Evolutionary conservation across 2,329 filamentous ascomycete genomes (phyloP).

Genomic region (Calycina herbarum): DNA sequence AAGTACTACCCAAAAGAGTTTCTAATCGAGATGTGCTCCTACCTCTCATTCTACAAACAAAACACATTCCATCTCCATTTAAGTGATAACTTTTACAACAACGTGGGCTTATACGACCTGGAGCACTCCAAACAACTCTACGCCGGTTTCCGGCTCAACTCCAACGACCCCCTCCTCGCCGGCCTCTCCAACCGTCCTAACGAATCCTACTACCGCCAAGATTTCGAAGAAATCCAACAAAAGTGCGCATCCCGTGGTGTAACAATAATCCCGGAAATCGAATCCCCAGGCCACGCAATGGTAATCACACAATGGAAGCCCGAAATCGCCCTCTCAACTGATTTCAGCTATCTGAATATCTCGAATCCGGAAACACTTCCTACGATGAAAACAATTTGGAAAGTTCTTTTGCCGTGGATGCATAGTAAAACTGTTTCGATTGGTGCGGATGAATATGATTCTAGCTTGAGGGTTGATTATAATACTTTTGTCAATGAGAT

Average conservation of each 20-base stretch:
- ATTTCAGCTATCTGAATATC: slow-evolving; percentile 55
- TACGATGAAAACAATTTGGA: slow-evolving; percentile 53
- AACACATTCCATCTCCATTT: slow-evolving; percentile 60
- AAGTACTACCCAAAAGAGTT: slow-evolving; percentile 58
- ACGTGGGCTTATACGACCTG: slow-evolving; percentile 39
- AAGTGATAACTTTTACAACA: slow-evolving; percentile 56
- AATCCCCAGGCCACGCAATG: slow-evolving; percentile 58
- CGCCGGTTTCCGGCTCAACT: slow-evolving; percentile 55
- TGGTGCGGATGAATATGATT: slow-evolving; percentile 56
- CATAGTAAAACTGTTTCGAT: slow-evolving; percentile 55
- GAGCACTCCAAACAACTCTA: slow-evolving; percentile 50
- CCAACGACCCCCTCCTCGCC: slow-evolving; percentile 46
- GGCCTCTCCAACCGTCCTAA: slow-evolving; percentile 53
- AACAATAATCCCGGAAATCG: slow-evolving; percentile 60
- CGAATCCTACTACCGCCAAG: slow-evolving; percentile 52
- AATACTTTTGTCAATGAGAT: slow-evolving; percentile 1
- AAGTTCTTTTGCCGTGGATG: slow-evolving; percentile 56
- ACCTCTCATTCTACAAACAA: slow-evolving; percentile 62
- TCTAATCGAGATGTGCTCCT: slow-evolving; percentile 57
- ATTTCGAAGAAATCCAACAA: slow-evolving; percentile 54
- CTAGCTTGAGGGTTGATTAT: slow-evolving; percentile 48
- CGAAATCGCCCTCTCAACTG: slow-evolving; percentile 48
- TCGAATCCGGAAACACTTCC: slow-evolving; percentile 55
- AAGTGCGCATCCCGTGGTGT: slow-evolving; percentile 55
- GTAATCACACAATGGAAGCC: slow-evolving; percentile 60